Evolutionary conservation across 352 stramenopile genomes (phyloP), one percentile per base, ranked within the genome.

Genomic region (Discostella stelligera): DNA sequence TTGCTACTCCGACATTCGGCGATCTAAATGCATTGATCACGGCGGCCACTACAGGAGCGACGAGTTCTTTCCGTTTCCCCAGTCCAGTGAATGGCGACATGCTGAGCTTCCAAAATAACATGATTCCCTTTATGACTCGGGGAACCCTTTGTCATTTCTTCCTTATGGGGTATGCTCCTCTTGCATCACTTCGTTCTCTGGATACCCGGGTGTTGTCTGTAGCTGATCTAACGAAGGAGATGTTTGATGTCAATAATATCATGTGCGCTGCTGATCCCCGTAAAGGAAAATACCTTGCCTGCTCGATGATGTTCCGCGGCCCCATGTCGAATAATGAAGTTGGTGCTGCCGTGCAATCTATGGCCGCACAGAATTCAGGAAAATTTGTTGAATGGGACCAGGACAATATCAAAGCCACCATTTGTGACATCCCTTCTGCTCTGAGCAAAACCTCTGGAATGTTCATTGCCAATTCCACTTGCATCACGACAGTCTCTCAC

Each of bases 171-270:
- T 99, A 98, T 78, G 97, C 97, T 49, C 97, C 97, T 32, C 84
- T 99, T 61, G 99, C 96, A 9, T 96, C 94, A 61, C 90, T 89
- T 81, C 94, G 93, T 61, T 98, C 96, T 62, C 96, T 98, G 90
- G 95, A 98, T 84, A 99, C 99, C 94, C 95, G 96, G 80, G 78
- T 87, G 20, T 84, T 99, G 60, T 98, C 96, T 21, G 97, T 99
- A 1, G 95, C 97, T 9, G 97, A 99, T 89, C 88, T 99, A 39
- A 99, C 97, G 30, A 91, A 98, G 83, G 96, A 99, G 87, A 94
- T 97, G 74, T 99, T 99, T 80, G 97, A 99, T 83, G 96, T 97
- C 23, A 99, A 99, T 91, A 99, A 99, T 89, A 99, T 99, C 97
- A 99, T 99, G 97, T 99, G 96, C 77, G 96, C 96, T 52, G 95